Evolutionary conservation across 23 red algal species (phyloP), one percentile per base, ranked within the genome.

Genomic region (Gracilaria caudata): DNA sequence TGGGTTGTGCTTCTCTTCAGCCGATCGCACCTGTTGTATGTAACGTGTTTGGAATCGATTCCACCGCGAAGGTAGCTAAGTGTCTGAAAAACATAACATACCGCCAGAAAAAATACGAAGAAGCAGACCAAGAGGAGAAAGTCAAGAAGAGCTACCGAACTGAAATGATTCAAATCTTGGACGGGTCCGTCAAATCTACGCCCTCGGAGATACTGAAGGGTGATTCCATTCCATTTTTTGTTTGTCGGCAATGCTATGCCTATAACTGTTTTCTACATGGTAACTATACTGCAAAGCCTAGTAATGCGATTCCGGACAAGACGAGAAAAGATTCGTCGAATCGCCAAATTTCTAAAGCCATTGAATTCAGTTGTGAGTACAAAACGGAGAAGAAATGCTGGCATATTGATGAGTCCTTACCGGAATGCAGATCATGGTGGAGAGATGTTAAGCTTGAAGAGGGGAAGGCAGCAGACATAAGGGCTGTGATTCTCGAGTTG

Each of bases 231-330:
- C 44, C 58, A 54, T 65, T 91, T 41, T 91, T 91, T 68, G 17
- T 91, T 19, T 91, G 87, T 46, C 87, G 87, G 56, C 87, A 91
- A 68, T 91, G 87, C 44, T 91, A 91, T 53, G 28, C 61, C 33
- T 91, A 72, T 37, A 58, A 77, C 28, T 91, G 87, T 34, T 49
- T 68, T 33, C n/a, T 91, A 35, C 87, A 91, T 46, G 87, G 87
- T 19, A 57, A 82, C 25, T 45, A 81, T 35, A 73, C 35, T 40
- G 74, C 72, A 7, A 79, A 72, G n/a, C 85, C 85, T 21, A 63
- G 33, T 45, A 68, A 34, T n/a, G 13, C 43, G 12, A 68, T 73
- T 45, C 68, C 55, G 16, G 85, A 89, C 32, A 77, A 75, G 68
- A 74, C 85, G 1, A 77, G 53, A 70, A 89, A 79, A 55, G 85